Evolutionary conservation across 495 filamentous ascomycete species (phyloP).

Genomic region (Aspergillus leporis): DNA sequence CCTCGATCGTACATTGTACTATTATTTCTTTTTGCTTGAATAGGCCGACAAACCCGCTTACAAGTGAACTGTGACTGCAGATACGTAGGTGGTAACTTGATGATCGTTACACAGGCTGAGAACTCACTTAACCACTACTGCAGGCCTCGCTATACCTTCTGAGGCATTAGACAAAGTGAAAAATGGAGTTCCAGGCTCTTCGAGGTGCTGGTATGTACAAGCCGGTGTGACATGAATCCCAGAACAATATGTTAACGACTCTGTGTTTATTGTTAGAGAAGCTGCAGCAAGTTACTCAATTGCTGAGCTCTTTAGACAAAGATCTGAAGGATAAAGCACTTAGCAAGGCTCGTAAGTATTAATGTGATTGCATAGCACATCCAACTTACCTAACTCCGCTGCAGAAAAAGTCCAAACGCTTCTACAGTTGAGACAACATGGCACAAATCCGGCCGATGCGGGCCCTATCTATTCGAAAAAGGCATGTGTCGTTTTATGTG

Average conservation of each 20-base stretch:
- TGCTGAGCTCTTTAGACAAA: constrained; percentile 57
- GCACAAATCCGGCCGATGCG: constrained; percentile 67
- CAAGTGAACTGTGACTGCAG: background rate
- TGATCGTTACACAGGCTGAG: background rate
- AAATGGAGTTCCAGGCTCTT: constrained; percentile 30
- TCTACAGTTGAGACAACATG: constrained; percentile 75
- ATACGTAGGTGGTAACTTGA: background rate
- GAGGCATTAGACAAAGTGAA: constrained; percentile 1
- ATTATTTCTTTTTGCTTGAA: background rate
- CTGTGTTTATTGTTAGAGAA: constrained; percentile 51
- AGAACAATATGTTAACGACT: constrained; percentile 23
- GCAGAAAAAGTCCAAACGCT: constrained; percentile 65
- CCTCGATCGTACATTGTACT: background rate
- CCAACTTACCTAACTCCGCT: background rate
- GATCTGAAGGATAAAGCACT: constrained; percentile 58
- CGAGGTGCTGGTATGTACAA: constrained; percentile 34
- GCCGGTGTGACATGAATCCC: background rate
- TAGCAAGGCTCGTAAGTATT: constrained; percentile 55
- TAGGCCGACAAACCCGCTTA: background rate
- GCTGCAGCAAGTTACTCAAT: constrained; percentile 57
- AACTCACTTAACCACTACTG: background rate
- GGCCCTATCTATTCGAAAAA: constrained; percentile 79
- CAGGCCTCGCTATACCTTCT: background rate
- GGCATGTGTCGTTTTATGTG: constrained; percentile 43
- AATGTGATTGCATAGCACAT: constrained; percentile 10